These are phyloP conservation scores for Macrolepiota fuliginosa DNA, from an alignment of 768 basidiomycete species.

Conservation along the genomic window DNA sequence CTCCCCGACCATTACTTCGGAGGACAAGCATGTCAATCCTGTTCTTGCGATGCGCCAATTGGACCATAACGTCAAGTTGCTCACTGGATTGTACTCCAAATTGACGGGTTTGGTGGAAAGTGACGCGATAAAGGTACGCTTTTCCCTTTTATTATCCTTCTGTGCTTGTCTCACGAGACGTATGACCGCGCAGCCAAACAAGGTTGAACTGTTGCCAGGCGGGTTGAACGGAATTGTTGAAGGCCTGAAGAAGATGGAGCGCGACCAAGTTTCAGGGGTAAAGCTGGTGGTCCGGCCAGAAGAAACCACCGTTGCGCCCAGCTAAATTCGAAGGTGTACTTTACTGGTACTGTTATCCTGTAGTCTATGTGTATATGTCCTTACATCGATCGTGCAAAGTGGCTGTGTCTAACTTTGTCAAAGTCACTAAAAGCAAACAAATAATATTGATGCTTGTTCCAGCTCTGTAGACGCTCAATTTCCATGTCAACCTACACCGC, in stretches of 20 bases:
- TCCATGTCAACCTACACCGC: not conserved
- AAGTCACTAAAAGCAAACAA: not conserved
- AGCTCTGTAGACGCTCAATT: not conserved
- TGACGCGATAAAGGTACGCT: conserved; percentile 20
- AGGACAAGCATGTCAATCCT: conserved; percentile 12
- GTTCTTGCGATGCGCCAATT: conserved; percentile 12
- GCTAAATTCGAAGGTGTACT: not conserved
- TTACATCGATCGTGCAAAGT: not conserved
- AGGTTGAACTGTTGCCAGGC: conserved; percentile 36
- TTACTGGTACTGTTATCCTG: not conserved
- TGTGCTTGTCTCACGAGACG: not conserved
- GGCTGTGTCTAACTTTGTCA: not conserved
- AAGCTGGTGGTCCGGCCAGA: conserved; percentile 37
- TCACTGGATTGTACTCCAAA: conserved; percentile 16
- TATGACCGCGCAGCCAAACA: conserved; percentile 45
- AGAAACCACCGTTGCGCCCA: conserved; percentile 13
- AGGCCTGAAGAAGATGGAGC: conserved; percentile 39
- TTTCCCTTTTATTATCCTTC: not conserved
- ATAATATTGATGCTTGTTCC: not conserved
- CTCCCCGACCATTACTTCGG: conserved; percentile 23
- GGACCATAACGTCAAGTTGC: conserved; percentile 16
- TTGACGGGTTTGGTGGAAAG: conserved; percentile 16
- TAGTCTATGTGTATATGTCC: not conserved
- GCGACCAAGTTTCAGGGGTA: conserved; percentile 36
- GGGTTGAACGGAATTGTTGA: conserved; percentile 41